A percentile compares a stretch with the other conserved stretches of the same genome.
These are phyloP conservation scores for Tulasnella sp. DNA, from an alignment of 768 basidiomycete species.

Conservation along the genomic window DNA sequence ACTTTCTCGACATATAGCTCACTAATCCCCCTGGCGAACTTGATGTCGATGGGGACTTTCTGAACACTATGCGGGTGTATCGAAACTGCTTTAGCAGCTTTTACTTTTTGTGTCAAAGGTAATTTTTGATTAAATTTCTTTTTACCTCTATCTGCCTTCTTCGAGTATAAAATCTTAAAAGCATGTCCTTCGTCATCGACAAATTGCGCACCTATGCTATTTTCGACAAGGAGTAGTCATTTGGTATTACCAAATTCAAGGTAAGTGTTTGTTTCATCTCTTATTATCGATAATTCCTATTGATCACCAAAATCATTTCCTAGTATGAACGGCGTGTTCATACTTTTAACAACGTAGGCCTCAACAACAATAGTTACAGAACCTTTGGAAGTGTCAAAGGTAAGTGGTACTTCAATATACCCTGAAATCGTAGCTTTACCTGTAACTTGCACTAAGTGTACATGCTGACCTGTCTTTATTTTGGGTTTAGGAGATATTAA, in stretches of 20 bases:
- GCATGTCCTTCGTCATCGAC: no score
- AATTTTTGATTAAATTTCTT: no score
- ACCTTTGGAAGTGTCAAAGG: background rate
- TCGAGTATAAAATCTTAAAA: no score
- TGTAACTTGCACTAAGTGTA: slow-evolving; percentile 28
- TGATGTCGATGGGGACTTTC: background rate
- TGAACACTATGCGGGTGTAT: background rate
- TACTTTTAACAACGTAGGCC: slow-evolving; percentile 18
- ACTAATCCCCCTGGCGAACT: background rate
- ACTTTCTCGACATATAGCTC: background rate
- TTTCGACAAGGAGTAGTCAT: background rate
- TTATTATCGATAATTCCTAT: background rate
- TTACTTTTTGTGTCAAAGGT: no score
- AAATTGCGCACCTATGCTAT: background rate
- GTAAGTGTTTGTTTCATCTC: no score
- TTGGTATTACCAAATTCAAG: background rate
- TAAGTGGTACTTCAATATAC: slow-evolving; percentile 12
- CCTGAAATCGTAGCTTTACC: slow-evolving; percentile 23
- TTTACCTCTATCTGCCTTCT: no score
- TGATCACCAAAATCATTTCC: slow-evolving; percentile 21
- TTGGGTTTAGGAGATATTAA: slow-evolving; percentile 17
- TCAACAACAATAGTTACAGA: background rate
- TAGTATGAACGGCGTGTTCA: slow-evolving; percentile 21
- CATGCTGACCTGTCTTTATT: slow-evolving; percentile 22
- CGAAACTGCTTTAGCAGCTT: background rate